phyloP scores from a whole-genome alignment of 805 yeast species.

The Wickerhamomyces ciferrii region DNA sequence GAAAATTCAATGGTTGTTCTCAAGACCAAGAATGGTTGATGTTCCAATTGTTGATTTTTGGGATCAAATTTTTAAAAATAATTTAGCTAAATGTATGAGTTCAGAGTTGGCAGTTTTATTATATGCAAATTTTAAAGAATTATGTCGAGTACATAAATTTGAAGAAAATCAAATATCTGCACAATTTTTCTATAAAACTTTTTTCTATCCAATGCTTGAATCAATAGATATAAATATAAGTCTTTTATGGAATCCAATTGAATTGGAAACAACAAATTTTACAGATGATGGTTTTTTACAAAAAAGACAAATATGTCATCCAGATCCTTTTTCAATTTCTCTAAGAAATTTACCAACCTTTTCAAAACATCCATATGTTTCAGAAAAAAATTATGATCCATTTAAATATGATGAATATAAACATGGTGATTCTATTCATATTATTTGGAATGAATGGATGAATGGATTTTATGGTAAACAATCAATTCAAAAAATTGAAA shows the following conservation, averaged over 20 bases:
- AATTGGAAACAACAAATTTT: not conserved
- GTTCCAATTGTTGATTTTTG: not conserved
- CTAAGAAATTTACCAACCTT: not conserved
- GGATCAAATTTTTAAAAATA: not conserved
- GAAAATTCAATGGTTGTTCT: not conserved
- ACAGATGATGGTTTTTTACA: too few species aligned
- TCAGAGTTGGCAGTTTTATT: not conserved
- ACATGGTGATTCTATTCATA: not conserved
- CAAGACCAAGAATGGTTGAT: not conserved
- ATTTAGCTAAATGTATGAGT: not conserved
- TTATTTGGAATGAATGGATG: not conserved
- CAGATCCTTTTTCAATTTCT: not conserved
- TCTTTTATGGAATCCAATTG: not conserved
- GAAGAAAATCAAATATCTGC: not conserved
- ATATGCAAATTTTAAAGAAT: too few species aligned
- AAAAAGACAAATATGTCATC: not conserved
- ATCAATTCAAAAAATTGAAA: not conserved
- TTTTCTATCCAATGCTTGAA: not conserved
- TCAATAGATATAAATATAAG: not conserved
- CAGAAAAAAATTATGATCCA: too few species aligned
- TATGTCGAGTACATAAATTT: too few species aligned
- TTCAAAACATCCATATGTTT: not conserved
- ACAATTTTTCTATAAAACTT: too few species aligned
- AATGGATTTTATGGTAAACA: not conserved
- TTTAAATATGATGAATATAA: not conserved